Percentiles rank a stretch among this genome's conserved stretches.
Conservation (phyloP, 306 rosid species). For the Dryas drummondii region DNA sequence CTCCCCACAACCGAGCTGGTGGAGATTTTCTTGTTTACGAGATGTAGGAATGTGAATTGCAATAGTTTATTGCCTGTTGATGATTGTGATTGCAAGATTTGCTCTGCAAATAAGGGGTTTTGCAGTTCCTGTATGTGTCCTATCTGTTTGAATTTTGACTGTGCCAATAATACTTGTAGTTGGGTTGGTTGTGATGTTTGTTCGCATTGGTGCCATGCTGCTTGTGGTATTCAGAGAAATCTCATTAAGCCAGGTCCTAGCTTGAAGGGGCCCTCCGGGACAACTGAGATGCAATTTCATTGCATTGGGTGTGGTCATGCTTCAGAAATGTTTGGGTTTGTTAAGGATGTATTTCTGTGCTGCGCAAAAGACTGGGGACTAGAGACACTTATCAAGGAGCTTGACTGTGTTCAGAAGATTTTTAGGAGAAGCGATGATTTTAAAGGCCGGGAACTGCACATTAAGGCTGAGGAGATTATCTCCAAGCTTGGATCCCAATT, state of each 20-base stretch:
- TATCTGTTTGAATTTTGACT: constrained; percentile 89
- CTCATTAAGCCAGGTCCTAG: constrained; percentile 89
- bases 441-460: constrained; percentile 84
- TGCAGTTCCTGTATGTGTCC: constrained; percentile 98
- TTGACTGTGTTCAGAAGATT: constrained; percentile 81
- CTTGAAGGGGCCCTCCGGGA: constrained; percentile 87
- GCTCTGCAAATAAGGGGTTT: constrained; percentile 79
- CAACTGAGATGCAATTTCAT: constrained; percentile 89
- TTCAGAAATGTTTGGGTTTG: constrained; percentile 98
- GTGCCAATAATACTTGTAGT: constrained; percentile 89
- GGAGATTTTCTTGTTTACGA: constrained; percentile 74
- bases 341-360: constrained; percentile 77
- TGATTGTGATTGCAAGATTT: constrained; percentile 95
- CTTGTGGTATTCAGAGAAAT: constrained; percentile 80
- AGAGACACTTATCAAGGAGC: constrained; percentile 83
- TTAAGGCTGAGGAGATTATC: constrained; percentile 63
- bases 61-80: constrained; percentile 77
- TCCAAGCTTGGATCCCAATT: constrained; percentile 64
- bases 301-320: constrained; percentile 91
- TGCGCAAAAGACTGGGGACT: constrained; percentile 95
- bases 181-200: constrained; percentile 99
- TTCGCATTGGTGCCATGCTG: constrained; percentile 98
- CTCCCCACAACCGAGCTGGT: constrained; percentile 53
- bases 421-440: constrained; percentile 83
- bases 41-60: constrained; percentile 81